Conservation (phyloP, 495 filamentous ascomycete species). For the Annulohypoxylon stygium region DNA sequence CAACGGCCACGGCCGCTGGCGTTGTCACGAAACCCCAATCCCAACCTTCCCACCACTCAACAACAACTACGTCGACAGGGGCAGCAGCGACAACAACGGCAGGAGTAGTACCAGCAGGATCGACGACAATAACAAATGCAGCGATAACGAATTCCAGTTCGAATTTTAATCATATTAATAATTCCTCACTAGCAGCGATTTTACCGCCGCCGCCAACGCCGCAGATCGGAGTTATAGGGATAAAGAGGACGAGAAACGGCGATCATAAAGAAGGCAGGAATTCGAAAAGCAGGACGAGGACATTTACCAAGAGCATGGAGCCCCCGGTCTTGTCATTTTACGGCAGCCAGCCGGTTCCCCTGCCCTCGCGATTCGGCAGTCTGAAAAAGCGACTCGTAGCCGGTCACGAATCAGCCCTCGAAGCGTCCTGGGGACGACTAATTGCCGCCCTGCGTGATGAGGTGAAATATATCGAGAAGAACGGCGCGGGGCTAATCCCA, state of each 20-base stretch:
- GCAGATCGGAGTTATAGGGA: constrained; percentile 45
- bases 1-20: constrained; percentile 29
- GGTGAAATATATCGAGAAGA: constrained; percentile 65
- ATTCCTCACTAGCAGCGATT: not conserved
- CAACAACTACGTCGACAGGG: constrained; percentile 32
- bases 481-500: constrained; percentile 69
- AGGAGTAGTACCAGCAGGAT: constrained; percentile 22
- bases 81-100: constrained; percentile 7
- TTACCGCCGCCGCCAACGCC: constrained; percentile 15
- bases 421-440: constrained; percentile 79
- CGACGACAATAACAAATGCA: constrained; percentile 17
- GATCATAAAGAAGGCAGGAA: constrained; percentile 50
- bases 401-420: constrained; percentile 75
- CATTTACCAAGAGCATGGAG: constrained; percentile 65
- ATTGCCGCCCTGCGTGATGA: constrained; percentile 70
- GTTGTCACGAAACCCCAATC: constrained; percentile 39
- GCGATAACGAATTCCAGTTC: constrained; percentile 21
- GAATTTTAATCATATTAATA: not conserved
- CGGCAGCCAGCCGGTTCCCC: constrained; percentile 77
- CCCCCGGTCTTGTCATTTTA: constrained; percentile 83
- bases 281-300: constrained; percentile 50
- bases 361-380: constrained; percentile 81
- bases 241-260: constrained; percentile 48
- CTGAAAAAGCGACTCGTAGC: constrained; percentile 76
- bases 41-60: constrained; percentile 26